A percentile compares a stretch with the other conserved stretches of the same genome.
These are phyloP conservation scores for Nematodospora anomalae DNA, from an alignment of 1,139 yeast species.

Conservation along the genomic window DNA sequence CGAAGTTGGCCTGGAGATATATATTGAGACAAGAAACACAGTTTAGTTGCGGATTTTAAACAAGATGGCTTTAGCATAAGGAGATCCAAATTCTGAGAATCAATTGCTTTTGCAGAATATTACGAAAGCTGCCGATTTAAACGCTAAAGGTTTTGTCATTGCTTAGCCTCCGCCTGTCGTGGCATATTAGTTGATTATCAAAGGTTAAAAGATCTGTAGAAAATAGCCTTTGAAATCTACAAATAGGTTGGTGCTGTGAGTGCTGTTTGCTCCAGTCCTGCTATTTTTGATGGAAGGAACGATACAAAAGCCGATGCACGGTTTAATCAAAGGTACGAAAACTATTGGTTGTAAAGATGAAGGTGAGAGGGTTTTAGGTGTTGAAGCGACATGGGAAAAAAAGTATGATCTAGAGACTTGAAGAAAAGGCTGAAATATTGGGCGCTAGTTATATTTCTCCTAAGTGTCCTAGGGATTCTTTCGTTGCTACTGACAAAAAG, in stretches of 20 bases:
- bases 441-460: slow-evolving; percentile 51
- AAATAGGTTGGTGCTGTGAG: slow-evolving; percentile 54
- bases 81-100: slow-evolving; percentile 36
- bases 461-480: slow-evolving; percentile 53
- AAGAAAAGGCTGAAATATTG: slow-evolving; percentile 30
- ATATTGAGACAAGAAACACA: slow-evolving; percentile 56
- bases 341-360: slow-evolving; percentile 61
- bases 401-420: slow-evolving; percentile 32
- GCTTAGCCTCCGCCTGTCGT: slow-evolving; percentile 68
- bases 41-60: slow-evolving; percentile 40
- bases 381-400: slow-evolving; percentile 34
- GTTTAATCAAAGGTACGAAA: slow-evolving; percentile 50
- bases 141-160: slow-evolving; percentile 51
- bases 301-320: slow-evolving; percentile 43
- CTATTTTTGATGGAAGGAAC: slow-evolving; percentile 47
- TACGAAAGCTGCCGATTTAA: slow-evolving; percentile 45
- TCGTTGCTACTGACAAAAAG: slow-evolving; percentile 51
- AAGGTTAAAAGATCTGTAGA: slow-evolving; percentile 46
- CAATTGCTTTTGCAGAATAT: slow-evolving; percentile 31
- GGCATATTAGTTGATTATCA: slow-evolving; percentile 62
- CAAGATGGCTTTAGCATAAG: slow-evolving; percentile 40
- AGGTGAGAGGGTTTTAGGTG: slow-evolving; percentile 48
- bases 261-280: slow-evolving; percentile 71
- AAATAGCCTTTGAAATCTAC: slow-evolving; percentile 46
- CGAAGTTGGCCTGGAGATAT: slow-evolving; percentile 56